Conservation (phyloP, 2,329 filamentous ascomycete genomes). For the Epichloe brachyelytri region DNA sequence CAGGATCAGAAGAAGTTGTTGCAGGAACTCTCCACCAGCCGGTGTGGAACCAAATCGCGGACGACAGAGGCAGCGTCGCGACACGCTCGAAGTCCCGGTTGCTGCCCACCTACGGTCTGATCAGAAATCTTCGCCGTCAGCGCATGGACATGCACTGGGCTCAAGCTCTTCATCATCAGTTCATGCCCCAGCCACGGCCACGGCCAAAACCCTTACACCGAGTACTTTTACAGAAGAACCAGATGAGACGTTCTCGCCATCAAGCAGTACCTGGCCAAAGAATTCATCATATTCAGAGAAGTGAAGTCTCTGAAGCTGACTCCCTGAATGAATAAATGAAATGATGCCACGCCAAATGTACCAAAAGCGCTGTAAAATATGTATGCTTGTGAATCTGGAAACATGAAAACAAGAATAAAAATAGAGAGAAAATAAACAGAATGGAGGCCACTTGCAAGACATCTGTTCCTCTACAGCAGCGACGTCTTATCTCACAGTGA, state of each 20-base stretch:
- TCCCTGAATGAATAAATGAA: not conserved
- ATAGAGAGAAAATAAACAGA: too few species aligned
- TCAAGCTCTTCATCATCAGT: not conserved
- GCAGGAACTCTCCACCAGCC: not conserved
- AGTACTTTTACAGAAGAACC: not conserved
- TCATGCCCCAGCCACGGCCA: not conserved
- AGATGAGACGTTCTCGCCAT: too few species aligned
- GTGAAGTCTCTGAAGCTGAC: too few species aligned
- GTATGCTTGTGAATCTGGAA: too few species aligned
- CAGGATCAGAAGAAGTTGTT: not conserved
- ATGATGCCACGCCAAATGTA: too few species aligned
- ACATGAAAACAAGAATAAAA: too few species aligned
- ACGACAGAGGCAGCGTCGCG: constrained; percentile 5
- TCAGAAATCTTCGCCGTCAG: not conserved
- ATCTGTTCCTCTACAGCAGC: too few species aligned
- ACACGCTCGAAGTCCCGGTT: constrained; percentile 9
- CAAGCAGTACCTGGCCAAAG: too few species aligned
- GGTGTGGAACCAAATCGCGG: not conserved
- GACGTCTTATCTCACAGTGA: too few species aligned
- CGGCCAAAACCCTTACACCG: not conserved
- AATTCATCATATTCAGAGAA: too few species aligned
- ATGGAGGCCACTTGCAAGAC: too few species aligned
- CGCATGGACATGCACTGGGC: not conserved
- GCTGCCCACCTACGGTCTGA: not conserved
- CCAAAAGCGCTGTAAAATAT: too few species aligned